Evolutionary conservation across 2,329 filamentous ascomycete species (phyloP), one percentile per base, ranked within the genome.

Genomic region (Colletotrichum chlorophyti): DNA sequence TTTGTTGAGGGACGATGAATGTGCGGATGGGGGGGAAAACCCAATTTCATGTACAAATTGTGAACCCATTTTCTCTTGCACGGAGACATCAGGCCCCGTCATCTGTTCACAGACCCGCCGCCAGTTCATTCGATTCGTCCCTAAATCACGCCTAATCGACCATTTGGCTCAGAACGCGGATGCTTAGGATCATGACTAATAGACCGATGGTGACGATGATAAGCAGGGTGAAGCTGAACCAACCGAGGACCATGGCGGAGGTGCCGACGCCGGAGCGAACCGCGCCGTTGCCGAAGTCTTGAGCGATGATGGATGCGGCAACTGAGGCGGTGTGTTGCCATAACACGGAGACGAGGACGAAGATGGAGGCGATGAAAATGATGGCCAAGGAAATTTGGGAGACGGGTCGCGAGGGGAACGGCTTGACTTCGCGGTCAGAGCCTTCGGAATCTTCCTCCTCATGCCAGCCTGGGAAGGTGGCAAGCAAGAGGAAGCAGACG

Each of bases 281-380:
- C 64, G 88, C 91, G 38, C 93, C 93, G 72, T 97, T 97, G 31
- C 90, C 93, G 65, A 97, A 85, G 70, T 96, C 93, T 79, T 96
- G 91, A 1, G 93, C 92, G 64, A 99, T 93, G 64, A 96, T 91
- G 60, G 92, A 93, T 19, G 95, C 95, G 29, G 94, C 94, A 1
- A 99, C 95, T 0, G 94, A 97, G 0, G 95, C 95, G 6, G 95
- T 99, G 69, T 99, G 95, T 70, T 96, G 91, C 91, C 91, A 95
- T 53, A 96, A 76, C 6, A 90, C 87, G 1, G 86, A 89, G n/a
- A 90, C 87, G n/a, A 90, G 79, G 21, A 90, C 77, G 70, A 90
- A 90, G 68, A 90, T 87, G 63, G 85, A 86, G 26, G 86, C 78
- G 72, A 90, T 85, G 74, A 90, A 98, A 77, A 98, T 96, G 68